Base-by-base conservation (phyloP, 192 early-diverging fungal species). In the Fimicolochytrium jonesii region DNA sequence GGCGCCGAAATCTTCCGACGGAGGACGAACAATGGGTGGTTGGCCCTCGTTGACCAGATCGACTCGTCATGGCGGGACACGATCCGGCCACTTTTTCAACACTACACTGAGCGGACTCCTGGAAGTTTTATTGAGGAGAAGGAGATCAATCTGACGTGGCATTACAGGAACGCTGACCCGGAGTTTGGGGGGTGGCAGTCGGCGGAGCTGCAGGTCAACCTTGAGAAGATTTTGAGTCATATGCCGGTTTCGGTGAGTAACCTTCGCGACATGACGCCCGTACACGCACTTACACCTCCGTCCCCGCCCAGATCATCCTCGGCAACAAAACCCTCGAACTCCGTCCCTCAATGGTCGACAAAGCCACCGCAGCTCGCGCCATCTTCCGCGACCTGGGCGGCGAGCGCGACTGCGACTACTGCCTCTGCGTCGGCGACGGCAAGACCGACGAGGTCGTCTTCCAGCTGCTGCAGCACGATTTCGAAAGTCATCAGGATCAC, bases 131-230 rank as follows among this genome's bases (percentile, higher is more conserved):
- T 99, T 71, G 97, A 99, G 79, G 92, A 95, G 66, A 99, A 99
- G 81, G 95, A 99, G 70, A 87, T 97, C 50, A 96, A 95, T 62
- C 56, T 99, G 29, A 97, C 95, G 10, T 99, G 95, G 95, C 92
- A 97, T 63, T 99, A 97, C 72, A 86, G 93, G 46, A 91, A 92
- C 72, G 91, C 94, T 10, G 76, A 74, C 45, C 69, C 73, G 26
- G 92, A 96, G 72, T 96, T 95, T 80, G 95, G 95, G 3, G 75
- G 78, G 36, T 98, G 97, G 95, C 95, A 99, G 79, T 94, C 95
- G 30, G 91, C 91, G 41, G 97, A 99, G 74, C 82, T 99, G 34
- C 91, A 95, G 59, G 87, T 93, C 56, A 99, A 99, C 70, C 67
- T 99, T 34, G 95, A 99, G 64, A 95, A 97, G 64, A 81, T 95